Evolutionary conservation across 2,329 filamentous ascomycete genomes (phyloP).

Genomic region (Stenocarpella maydis): DNA sequence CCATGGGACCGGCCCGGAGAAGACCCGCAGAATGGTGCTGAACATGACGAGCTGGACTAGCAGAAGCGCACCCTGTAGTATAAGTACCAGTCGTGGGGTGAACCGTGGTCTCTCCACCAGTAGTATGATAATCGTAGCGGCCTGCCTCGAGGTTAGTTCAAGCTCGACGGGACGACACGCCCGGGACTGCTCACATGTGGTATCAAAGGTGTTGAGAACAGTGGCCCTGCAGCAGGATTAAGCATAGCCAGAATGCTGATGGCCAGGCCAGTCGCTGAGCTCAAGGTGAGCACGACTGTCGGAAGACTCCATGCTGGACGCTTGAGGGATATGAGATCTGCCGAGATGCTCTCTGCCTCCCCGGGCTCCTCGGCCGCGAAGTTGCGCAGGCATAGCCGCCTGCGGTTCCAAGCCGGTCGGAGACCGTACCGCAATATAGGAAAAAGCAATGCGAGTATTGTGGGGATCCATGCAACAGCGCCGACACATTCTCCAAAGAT

Average conservation of each 20-base stretch:
- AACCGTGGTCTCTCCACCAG: constrained; percentile 31
- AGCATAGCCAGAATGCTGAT: constrained; percentile 27
- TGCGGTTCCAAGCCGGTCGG: constrained; percentile 43
- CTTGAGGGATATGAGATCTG: constrained; percentile 13
- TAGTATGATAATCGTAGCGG: constrained; percentile 23
- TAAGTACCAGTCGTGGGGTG: constrained; percentile 79
- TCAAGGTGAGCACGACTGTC: constrained; percentile 20
- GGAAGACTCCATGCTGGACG: constrained; percentile 11
- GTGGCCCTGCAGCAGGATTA: constrained; percentile 23
- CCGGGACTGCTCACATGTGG: constrained; percentile 29
- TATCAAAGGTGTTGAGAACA: constrained; percentile 33
- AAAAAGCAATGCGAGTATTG: constrained; percentile 43
- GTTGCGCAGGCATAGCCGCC: constrained; percentile 46
- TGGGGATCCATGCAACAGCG: constrained; percentile 44
- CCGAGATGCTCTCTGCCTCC: constrained; percentile 23
- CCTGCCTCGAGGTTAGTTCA: constrained; percentile 18
- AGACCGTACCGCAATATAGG: constrained; percentile 44
- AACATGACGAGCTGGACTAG: constrained; percentile 43
- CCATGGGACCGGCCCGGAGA: constrained; percentile 37
- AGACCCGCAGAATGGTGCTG: constrained; percentile 45
- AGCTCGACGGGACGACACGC: not conserved
- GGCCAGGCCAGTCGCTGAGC: constrained; percentile 23
- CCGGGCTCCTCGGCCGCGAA: constrained; percentile 43
- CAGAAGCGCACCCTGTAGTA: constrained; percentile 56
- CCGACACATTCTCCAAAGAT: constrained; percentile 45